phyloP scores from a whole-genome alignment of 768 basidiomycete genomes.

The Hygrocybe coccinea region DNA sequence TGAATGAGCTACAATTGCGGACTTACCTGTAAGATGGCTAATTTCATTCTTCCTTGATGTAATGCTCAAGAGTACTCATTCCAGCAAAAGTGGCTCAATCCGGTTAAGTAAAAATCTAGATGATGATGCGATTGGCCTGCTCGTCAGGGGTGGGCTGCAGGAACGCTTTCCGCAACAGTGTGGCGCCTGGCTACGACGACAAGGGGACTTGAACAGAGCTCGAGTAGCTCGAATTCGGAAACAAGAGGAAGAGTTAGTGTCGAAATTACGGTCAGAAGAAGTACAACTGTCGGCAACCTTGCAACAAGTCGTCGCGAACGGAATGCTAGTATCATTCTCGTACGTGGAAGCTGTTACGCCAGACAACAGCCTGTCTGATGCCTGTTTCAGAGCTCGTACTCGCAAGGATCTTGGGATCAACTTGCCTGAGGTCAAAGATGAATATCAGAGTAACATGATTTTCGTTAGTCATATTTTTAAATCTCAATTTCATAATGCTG shows the following conservation, averaged over 20 bases:
- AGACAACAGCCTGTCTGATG: no score
- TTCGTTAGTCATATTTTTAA: no score
- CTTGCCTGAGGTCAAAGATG: no score
- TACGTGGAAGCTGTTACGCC: no score
- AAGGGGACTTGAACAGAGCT: background rate
- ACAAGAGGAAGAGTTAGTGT: background rate
- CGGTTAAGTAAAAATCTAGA: background rate
- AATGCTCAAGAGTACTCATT: conserved; percentile 50
- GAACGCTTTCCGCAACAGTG: background rate
- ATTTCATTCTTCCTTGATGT: conserved; percentile 49
- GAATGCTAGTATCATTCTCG: no score
- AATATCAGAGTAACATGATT: no score
- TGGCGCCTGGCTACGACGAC: background rate
- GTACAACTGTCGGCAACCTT: no score
- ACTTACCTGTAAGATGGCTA: conserved; percentile 20
- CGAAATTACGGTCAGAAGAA: no score
- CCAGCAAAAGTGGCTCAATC: background rate
- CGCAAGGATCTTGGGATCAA: no score
- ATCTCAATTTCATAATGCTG: no score
- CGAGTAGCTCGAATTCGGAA: background rate
- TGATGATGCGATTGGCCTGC: background rate
- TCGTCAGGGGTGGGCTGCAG: background rate
- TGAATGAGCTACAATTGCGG: conserved; percentile 14
- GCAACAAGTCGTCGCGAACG: no score
- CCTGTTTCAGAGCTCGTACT: no score